Conservation (phyloP, 257 asterid species). For the Ballota nigra region DNA sequence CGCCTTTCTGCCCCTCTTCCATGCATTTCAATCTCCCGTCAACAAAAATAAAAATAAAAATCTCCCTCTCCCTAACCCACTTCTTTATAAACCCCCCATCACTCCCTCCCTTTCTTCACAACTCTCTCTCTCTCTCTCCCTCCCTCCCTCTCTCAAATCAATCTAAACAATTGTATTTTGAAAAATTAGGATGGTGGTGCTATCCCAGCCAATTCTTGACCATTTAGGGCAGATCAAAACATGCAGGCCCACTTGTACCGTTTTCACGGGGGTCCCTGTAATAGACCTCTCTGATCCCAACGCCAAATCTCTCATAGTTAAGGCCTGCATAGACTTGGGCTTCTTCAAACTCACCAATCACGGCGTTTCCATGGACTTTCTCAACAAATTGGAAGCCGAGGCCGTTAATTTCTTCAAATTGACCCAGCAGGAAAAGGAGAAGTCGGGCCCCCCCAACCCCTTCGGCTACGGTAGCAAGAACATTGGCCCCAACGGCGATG, state of each 20-base stretch:
- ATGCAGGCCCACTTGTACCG: conserved; percentile 33
- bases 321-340: conserved; percentile 43
- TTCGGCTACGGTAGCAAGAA: conserved; percentile 51
- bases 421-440: conserved; percentile 36
- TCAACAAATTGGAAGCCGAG: conserved; percentile 30
- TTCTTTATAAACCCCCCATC: conserved; percentile 13
- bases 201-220: conserved; percentile 31
- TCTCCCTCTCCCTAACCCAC: not conserved
- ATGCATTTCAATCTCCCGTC: conserved; percentile 14
- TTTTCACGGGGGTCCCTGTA: conserved; percentile 35
- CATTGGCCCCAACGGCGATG: conserved; percentile 55
- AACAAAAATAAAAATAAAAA: not conserved
- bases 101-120: not conserved
- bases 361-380: conserved; percentile 33
- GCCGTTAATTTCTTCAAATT: conserved; percentile 33
- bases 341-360: conserved; percentile 50
- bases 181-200: conserved; percentile 16
- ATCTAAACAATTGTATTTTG: not conserved
- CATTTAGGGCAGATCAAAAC: conserved; percentile 24
- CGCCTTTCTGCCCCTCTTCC: conserved; percentile 22
- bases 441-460: conserved; percentile 41
- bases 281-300: conserved; percentile 29
- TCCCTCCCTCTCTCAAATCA: not conserved
- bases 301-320: conserved; percentile 33
- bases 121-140: conserved; percentile 6